Conservation (phyloP, 2,329 filamentous ascomycete species). For the Aaosphaeria pasadenensis region DNA sequence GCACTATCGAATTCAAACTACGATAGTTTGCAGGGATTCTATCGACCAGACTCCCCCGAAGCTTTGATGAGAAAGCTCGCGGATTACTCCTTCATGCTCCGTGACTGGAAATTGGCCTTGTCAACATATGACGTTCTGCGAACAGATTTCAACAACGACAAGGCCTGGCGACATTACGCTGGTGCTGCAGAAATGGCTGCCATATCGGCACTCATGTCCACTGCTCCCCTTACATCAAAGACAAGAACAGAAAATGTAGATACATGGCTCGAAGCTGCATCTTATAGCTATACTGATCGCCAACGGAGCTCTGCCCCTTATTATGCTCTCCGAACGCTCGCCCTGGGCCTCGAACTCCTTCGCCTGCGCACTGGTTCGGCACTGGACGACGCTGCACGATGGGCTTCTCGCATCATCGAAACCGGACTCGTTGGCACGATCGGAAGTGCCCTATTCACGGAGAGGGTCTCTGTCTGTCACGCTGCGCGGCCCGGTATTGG, state of each 20-base stretch:
- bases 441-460: constrained; percentile 79
- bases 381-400: constrained; percentile 82
- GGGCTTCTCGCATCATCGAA: constrained; percentile 79
- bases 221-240: constrained; percentile 69
- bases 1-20: constrained; percentile 65
- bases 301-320: constrained; percentile 72
- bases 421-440: constrained; percentile 66
- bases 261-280: constrained; percentile 82
- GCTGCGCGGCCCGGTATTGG: constrained; percentile 67
- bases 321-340: constrained; percentile 73
- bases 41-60: constrained; percentile 79
- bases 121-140: constrained; percentile 89
- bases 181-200: constrained; percentile 95
- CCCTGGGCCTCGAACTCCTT: constrained; percentile 77
- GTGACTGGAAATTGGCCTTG: constrained; percentile 90
- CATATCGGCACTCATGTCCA: constrained; percentile 75
- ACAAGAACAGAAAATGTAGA: constrained; percentile 77
- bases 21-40: constrained; percentile 74
- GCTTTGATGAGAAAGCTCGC: constrained; percentile 89
- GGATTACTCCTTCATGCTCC: constrained; percentile 94
- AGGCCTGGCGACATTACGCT: constrained; percentile 94
- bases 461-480: constrained; percentile 84
- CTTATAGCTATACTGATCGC: constrained; percentile 82
- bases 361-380: constrained; percentile 75
- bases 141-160: constrained; percentile 88